These are phyloP conservation scores for Crassisporium funariophilum DNA, from an alignment of 768 basidiomycete genomes.

Conservation along the genomic window DNA sequence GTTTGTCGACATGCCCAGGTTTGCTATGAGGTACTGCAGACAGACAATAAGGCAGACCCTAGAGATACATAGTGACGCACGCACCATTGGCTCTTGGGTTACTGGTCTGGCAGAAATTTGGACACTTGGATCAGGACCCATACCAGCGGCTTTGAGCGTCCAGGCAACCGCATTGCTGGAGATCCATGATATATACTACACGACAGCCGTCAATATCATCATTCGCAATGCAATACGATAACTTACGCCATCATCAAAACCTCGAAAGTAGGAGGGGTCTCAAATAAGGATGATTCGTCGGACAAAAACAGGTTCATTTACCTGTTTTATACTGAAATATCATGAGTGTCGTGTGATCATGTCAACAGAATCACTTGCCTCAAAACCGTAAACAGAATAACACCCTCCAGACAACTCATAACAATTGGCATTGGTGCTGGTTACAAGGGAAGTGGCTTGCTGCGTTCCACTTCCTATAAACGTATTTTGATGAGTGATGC, in stretches of 20 bases:
- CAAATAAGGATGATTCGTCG: background rate
- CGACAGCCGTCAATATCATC: background rate
- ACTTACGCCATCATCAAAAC: slow-evolving; percentile 67
- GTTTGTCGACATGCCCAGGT: slow-evolving; percentile 80
- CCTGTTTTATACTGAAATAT: slow-evolving; percentile 43
- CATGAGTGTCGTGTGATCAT: background rate
- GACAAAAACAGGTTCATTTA: slow-evolving; percentile 8
- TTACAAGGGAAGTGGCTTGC: slow-evolving; percentile 78
- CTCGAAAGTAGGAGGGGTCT: slow-evolving; percentile 26
- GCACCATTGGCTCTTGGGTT: slow-evolving; percentile 85
- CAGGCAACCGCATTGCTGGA: slow-evolving; percentile 66
- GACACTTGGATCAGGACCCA: slow-evolving; percentile 61
- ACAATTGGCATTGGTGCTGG: slow-evolving; percentile 64
- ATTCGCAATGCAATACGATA: background rate
- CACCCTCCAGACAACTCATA: slow-evolving; percentile 64
- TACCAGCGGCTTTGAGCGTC: slow-evolving; percentile 71
- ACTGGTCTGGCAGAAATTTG: slow-evolving; percentile 70
- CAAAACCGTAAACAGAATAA: slow-evolving; percentile 80
- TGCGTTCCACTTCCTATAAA: slow-evolving; percentile 73
- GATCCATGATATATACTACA: slow-evolving; percentile 86
- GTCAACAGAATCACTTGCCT: slow-evolving; percentile 39
- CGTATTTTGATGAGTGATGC: slow-evolving; percentile 57
- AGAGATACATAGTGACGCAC: slow-evolving; percentile 17
- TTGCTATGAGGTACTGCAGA: slow-evolving; percentile 76
- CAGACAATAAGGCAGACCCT: background rate